phyloP scores from a whole-genome alignment of 2,329 filamentous ascomycete genomes.

The Fusarium nurragi region DNA sequence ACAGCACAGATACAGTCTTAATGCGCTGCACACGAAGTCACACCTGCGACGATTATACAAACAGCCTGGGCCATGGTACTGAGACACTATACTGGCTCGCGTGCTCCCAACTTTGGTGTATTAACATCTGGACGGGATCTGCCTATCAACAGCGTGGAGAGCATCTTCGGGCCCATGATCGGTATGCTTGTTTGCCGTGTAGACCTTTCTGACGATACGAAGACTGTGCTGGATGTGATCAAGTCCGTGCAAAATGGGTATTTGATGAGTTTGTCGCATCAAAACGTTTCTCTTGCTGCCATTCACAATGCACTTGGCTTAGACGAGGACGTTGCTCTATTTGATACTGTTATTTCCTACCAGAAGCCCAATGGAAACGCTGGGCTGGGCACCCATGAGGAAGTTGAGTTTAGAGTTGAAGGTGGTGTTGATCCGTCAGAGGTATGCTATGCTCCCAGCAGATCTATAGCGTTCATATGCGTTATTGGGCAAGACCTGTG shows the following conservation, averaged over 20 bases:
- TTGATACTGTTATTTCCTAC: conserved; percentile 11
- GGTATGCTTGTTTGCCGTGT: conserved; percentile 11
- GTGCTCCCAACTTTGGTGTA: not conserved
- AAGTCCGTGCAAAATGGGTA: conserved; percentile 3
- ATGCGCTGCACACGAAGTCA: not conserved
- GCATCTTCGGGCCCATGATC: conserved; percentile 7
- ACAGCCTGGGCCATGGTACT: not conserved
- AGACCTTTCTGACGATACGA: not conserved
- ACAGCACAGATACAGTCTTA: not conserved
- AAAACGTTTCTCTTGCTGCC: conserved; percentile 3
- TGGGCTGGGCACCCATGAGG: not conserved
- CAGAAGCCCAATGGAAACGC: conserved; percentile 1
- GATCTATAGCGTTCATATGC: too few relatives aligned
- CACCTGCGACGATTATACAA: not conserved
- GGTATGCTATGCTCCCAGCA: too few relatives aligned
- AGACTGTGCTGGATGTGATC: not conserved
- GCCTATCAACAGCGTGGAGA: not conserved
- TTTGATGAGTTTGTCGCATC: not conserved
- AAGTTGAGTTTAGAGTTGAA: conserved; percentile 5
- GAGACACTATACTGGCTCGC: not conserved
- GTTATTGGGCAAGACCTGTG: too few relatives aligned
- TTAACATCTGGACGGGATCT: not conserved
- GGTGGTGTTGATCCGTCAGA: conserved; percentile 15
- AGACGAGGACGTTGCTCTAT: not conserved
- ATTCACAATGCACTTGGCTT: conserved; percentile 4